Conservation (phyloP, 257 asterid species). For the Solanum piurae region DNA sequence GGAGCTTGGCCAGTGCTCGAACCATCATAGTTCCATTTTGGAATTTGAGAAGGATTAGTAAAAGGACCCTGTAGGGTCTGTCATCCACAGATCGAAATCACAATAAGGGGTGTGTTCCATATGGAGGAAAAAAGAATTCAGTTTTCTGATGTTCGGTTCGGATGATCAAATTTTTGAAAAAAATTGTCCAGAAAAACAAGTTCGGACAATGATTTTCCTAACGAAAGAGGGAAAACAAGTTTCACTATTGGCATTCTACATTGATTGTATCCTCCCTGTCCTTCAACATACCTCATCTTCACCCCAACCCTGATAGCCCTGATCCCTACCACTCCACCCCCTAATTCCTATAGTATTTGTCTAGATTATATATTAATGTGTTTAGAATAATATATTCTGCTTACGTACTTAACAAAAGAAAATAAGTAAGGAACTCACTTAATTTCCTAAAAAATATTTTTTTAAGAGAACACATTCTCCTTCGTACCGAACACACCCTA, state of each 20-base stretch:
- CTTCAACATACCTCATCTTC: background rate
- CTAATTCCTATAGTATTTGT: too few relatives aligned
- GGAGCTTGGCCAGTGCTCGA: background rate
- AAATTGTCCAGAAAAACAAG: too few relatives aligned
- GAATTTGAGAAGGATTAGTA: conserved; percentile 84
- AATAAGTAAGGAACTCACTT: background rate
- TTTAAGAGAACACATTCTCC: too few relatives aligned
- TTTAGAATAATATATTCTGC: too few relatives aligned
- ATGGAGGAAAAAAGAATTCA: too few relatives aligned
- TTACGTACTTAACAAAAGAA: too few relatives aligned
- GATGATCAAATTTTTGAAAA: background rate
- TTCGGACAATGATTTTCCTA: background rate
- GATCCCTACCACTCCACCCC: too few relatives aligned
- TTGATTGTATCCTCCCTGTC: background rate
- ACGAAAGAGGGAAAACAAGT: background rate
- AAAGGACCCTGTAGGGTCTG: conserved; percentile 82
- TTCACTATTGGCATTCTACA: background rate
- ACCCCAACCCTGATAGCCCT: background rate
- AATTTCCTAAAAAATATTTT: background rate
- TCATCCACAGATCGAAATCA: background rate
- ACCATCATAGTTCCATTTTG: conserved; percentile 96
- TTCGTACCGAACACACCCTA: background rate
- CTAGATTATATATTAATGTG: too few relatives aligned
- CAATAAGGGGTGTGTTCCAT: background rate
- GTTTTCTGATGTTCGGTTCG: too few relatives aligned